Evolutionary conservation across 176 grass and related monocot species (phyloP).

Genomic region (Puya raimondii): DNA sequence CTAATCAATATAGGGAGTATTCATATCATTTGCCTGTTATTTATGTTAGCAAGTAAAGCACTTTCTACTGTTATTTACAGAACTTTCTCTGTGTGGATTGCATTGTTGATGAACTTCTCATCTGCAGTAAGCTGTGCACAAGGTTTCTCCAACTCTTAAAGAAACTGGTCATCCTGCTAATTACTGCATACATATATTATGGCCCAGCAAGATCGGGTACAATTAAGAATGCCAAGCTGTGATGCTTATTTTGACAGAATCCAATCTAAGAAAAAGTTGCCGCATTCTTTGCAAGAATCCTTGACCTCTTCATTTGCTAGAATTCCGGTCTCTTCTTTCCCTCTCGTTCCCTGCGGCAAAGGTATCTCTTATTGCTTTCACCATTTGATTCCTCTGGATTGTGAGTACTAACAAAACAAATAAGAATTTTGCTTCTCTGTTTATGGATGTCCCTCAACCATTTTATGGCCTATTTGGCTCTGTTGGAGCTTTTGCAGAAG

Average conservation of each 20-base stretch:
- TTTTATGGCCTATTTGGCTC: too few relatives aligned
- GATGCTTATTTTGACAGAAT: slow-evolving; percentile 92
- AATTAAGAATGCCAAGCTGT: slow-evolving; percentile 38
- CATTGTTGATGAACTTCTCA: neutral
- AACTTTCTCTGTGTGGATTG: neutral
- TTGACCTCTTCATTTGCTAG: slow-evolving; percentile 64
- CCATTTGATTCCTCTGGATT: neutral
- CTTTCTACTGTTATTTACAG: neutral
- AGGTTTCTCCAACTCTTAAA: neutral
- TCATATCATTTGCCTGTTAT: too few relatives aligned
- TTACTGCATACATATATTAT: neutral
- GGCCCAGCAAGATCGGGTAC: neutral
- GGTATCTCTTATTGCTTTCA: slow-evolving; percentile 22
- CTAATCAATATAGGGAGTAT: too few relatives aligned
- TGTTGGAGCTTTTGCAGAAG: too few relatives aligned
- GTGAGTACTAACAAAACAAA: too few relatives aligned
- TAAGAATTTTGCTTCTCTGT: too few relatives aligned
- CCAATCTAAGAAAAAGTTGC: slow-evolving; percentile 84
- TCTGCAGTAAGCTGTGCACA: neutral
- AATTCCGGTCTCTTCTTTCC: slow-evolving; percentile 63
- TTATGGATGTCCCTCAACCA: too few relatives aligned
- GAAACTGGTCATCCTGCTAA: neutral
- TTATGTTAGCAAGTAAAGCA: too few relatives aligned
- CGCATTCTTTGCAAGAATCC: slow-evolving; percentile 59
- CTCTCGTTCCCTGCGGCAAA: slow-evolving; percentile 70